Evolutionary conservation across 2,329 filamentous ascomycete genomes (phyloP), one percentile per base, ranked within the genome.

Genomic region (Pseudogymnoascus pannorum): DNA sequence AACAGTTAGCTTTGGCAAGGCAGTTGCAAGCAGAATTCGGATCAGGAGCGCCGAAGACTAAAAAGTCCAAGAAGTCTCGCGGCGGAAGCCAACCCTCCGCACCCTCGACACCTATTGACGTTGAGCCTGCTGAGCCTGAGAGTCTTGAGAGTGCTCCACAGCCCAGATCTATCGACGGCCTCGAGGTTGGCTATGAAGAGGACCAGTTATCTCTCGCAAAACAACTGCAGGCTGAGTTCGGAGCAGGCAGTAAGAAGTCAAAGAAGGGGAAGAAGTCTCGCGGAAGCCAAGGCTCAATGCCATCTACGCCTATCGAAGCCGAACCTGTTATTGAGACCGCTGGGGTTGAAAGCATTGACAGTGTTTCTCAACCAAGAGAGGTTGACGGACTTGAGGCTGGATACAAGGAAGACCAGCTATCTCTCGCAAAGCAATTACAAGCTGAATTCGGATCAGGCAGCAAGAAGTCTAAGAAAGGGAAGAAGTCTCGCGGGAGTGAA

Each of bases 21-120:
- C 57, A 58, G 33, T 38, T 58, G 6, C 57, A 36, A 29, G 57
- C 26, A 2, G 58, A 60, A 24, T 44, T 48, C 7, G 35, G 35
- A 60, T 51, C 35, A 18, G 35, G 26, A 26, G 63, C 61, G 63
- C 35, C 20, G 24, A 66, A 64, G 48, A 58, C 66, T 36, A 64
- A 65, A 38, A 68, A 71, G 62, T 64, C 71, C 7, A 79, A 78
- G 69, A 77, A 78, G 68, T 63, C 58, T 40, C 33, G 36, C 8
- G 36, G 31, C n/a, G 57, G 31, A 24, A 38, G 33, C 20, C 33
- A 58, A 40, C 31, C 57, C 20, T 40, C 57, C 6, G 57, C n/a
- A 20, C 33, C 33, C 4, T 58, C 61, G 11, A 42, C 58, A 16
- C 48, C 48, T 18, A 9, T 31, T 14, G 58, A 60, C 4, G 35